Conservation (phyloP, 225 moss, liverwort and hornwort species). For the Marchantia polymorpha region DNA sequence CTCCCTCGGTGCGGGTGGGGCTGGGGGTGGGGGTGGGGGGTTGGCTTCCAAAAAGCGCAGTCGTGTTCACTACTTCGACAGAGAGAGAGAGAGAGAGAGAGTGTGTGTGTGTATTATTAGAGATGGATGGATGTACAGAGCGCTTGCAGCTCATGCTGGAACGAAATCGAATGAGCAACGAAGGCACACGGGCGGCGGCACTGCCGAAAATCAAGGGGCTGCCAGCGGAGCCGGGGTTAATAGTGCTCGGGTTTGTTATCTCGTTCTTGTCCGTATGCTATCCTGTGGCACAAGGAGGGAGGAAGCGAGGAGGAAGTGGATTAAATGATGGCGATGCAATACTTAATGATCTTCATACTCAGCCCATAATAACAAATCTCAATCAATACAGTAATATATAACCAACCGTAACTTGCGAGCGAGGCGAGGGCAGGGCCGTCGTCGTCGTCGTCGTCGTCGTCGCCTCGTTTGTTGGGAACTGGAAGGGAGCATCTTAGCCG, state of each 20-base stretch:
- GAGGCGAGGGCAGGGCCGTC: no score
- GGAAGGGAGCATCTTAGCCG: background rate
- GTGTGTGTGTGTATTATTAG: constrained; percentile 3
- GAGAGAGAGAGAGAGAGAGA: no score
- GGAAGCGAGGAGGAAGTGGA: background rate
- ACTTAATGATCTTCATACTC: background rate
- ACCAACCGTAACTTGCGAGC: background rate
- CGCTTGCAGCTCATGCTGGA: background rate
- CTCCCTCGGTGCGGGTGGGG: background rate
- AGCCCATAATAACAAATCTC: background rate
- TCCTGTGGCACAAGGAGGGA: background rate
- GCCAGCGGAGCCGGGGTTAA: background rate
- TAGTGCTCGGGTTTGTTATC: constrained; percentile 3
- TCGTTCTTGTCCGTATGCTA: constrained; percentile 2
- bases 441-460: background rate
- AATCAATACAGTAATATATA: constrained; percentile 12
- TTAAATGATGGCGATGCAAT: background rate
- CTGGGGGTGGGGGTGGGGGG: no score
- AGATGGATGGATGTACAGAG: background rate
- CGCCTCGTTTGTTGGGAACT: background rate
- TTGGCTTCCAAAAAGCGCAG: no score
- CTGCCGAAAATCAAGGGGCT: constrained; percentile 1
- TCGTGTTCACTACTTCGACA: background rate
- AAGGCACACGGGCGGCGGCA: background rate
- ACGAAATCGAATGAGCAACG: background rate